A percentile compares a stretch with the other conserved stretches of the same genome.
Conservation (phyloP, 441 rosid species). For the Adansonia madagascariensis region DNA sequence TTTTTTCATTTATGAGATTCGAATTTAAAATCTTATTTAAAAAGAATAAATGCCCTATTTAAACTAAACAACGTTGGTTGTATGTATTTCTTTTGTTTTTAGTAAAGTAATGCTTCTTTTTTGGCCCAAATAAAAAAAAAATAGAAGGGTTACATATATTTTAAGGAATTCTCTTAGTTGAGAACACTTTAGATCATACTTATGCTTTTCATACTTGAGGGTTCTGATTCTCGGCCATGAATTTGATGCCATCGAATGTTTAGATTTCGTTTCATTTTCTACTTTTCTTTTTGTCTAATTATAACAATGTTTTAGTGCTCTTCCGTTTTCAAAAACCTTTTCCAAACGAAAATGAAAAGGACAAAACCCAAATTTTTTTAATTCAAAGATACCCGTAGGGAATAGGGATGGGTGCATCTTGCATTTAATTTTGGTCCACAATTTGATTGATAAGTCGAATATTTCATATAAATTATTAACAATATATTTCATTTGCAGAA, state of each 20-base stretch:
- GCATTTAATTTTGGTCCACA: not conserved
- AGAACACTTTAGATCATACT: not conserved
- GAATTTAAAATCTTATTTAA: no score
- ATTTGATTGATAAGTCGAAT: not conserved
- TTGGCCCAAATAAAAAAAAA: not conserved
- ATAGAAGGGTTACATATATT: not conserved
- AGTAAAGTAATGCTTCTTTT: not conserved
- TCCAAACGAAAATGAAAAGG: not conserved
- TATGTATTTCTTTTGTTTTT: not conserved
- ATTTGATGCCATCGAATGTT: not conserved
- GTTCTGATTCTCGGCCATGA: not conserved
- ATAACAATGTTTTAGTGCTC: not conserved
- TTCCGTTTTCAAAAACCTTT: not conserved
- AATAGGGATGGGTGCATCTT: not conserved
- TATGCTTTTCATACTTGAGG: constrained; percentile 6
- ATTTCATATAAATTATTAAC: not conserved
- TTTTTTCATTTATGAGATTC: no score
- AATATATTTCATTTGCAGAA: not conserved
- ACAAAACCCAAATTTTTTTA: not conserved
- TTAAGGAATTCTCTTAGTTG: not conserved
- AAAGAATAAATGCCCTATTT: no score
- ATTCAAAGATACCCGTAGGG: not conserved
- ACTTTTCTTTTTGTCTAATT: not conserved
- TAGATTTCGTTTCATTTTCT: not conserved
- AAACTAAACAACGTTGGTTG: no score